Evolutionary conservation across 371 early-diverging fungal species (phyloP), one percentile per base, ranked within the genome.

Genomic region (Phascolomyces articulosus): DNA sequence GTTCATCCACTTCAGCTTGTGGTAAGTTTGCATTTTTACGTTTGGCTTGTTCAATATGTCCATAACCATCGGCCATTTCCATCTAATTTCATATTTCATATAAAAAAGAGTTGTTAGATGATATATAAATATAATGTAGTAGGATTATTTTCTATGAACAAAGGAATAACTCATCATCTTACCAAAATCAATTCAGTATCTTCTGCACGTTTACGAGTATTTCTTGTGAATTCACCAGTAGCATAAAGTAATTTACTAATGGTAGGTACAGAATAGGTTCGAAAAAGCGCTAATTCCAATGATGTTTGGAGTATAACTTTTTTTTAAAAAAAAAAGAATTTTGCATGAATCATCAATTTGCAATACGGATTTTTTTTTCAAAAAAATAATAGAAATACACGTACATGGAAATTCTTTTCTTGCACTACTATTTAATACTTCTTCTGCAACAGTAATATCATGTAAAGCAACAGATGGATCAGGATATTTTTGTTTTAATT

Each of bases 211-310:
- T 77, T 74, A 21, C 73, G 67, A 40, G 74, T 68, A 6, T 69
- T 48, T 21, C 62, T 69, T 1, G 57, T 62, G 16, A 85, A 76
- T 60, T 85, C 77, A 23, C 78, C 66, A 13, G 87, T 85, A 0
- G 79, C 71, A 7, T 65, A 74, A 0, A 86, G 60, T 0, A 86
- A 55, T 31, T 76, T 78, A 64, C 84, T 82, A 24, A 87, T 78
- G 7, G 81, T 71, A 3, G 86, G 87, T 9, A 81, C 74, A 18
- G 69, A 72, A 58, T 74, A 85, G 26, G 86, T 79, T 47, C 80
- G 80, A 65, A 87, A 79, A 6, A 82, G 51, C 0, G 79, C 82
- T 62, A 87, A 72, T 60, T 84, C 83, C 3, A 79, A 48, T 1
- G 74, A 65, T 11, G 51, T 51, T 51, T 51, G 51, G 23, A 51